Percentiles rank a stretch among this genome's conserved stretches.
phyloP scores from a whole-genome alignment of 2,329 filamentous ascomycete species.

The Nemania diffusa region DNA sequence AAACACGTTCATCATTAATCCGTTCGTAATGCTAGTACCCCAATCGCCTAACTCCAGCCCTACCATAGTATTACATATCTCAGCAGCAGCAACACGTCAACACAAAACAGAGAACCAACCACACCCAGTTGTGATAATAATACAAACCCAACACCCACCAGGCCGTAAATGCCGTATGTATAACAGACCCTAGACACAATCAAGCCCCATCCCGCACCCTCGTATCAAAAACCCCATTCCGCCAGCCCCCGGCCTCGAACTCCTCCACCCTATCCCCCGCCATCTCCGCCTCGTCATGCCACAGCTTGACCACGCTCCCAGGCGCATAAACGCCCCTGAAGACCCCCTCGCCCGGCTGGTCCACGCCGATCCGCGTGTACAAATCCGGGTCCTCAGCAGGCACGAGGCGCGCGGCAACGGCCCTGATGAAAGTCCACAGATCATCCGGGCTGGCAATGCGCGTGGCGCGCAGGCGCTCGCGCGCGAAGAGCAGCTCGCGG shows the following conservation, averaged over 20 bases:
- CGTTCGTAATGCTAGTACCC: too few species aligned
- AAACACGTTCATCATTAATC: too few species aligned
- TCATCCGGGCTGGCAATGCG: constrained; percentile 84
- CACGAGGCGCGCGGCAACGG: constrained; percentile 79
- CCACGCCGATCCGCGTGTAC: constrained; percentile 77
- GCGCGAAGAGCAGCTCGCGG: constrained; percentile 84
- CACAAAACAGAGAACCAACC: too few species aligned
- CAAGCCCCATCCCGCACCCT: constrained; percentile 40
- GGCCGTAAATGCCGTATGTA: too few species aligned
- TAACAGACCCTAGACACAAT: too few species aligned
- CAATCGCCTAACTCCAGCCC: too few species aligned
- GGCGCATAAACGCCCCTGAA: constrained; percentile 90
- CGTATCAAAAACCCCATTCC: constrained; percentile 79
- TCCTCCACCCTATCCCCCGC: constrained; percentile 81
- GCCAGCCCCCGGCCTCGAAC: constrained; percentile 35
- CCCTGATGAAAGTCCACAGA: constrained; percentile 82
- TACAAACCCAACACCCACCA: neutral
- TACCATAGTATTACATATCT: too few species aligned
- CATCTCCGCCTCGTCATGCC: constrained; percentile 79
- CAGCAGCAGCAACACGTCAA: too few species aligned
- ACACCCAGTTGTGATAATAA: neutral
- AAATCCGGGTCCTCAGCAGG: constrained; percentile 80
- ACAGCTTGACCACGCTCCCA: constrained; percentile 88
- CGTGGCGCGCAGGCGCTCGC: constrained; percentile 86
- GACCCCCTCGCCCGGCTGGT: constrained; percentile 63